Base-by-base conservation (phyloP, 225 moss, liverwort and hornwort genomes). In the Rhytidiadelphus loreus region DNA sequence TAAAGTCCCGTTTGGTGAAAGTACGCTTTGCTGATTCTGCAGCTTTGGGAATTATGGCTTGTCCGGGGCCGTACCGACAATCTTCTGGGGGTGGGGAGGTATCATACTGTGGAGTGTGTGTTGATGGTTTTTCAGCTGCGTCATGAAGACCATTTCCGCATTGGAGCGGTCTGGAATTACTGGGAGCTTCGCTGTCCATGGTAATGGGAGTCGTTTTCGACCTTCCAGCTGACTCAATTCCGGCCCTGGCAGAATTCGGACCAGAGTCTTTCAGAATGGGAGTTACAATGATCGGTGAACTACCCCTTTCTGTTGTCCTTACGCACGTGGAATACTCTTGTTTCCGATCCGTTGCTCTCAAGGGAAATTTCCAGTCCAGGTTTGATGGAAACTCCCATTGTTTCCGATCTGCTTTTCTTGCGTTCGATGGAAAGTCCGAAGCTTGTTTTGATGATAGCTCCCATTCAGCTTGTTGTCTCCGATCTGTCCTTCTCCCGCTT, bases 261-360 rank as follows among this genome's bases (percentile, higher is more conserved):
- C 24, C 83, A 46, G 86, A 79, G 85, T 80, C 76, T 65, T 81
- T 82, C 74, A 50, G 50, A 80, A 15, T 68, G 87, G 89, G 87
- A 89, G 89, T 89, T 39, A 87, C 33, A 32, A 89, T 61, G 69
- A 90, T 88, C 22, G 89, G 90, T 70, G 92, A 92, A 41, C 84
- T 90, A 4, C 87, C 92, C 64, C 82, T 84, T 90, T 87, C 89
- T 52, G 72, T 89, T 52, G 87, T 92, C 85, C 65, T 92, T 29
- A 87, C 56, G 90, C 90, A 92, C 37, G 89, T 81, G 84, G 89
- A 85, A 71, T 87, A 89, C 76, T 89, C 76, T 77, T 77, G 87
- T 76, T 77, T 87, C 44, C 77, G 72, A 73, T 87, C 64, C 70
- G 70, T 85, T 74, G 86, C 58, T 88, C 74, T 84, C 48, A 72